Evolutionary conservation across 208 protist species (phyloP).

Genomic region (Acanthamoeba royreba): DNA sequence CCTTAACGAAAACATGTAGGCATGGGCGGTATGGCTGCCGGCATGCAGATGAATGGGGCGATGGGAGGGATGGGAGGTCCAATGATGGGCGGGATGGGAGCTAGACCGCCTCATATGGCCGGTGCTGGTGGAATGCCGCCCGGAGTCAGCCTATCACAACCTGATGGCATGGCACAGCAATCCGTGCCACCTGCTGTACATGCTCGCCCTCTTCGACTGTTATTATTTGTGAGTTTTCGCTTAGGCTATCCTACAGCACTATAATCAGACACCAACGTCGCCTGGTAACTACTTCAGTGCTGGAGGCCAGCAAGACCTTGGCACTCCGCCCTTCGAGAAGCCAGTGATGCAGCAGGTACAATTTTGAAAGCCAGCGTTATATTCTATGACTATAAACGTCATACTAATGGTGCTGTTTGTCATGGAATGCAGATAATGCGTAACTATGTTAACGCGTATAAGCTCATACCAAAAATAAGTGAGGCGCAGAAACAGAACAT

Average conservation of each 20-base stretch:
- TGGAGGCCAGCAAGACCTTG: neutral
- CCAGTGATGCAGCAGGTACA: neutral
- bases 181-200: too few species aligned
- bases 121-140: neutral
- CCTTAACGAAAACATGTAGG: too few species aligned
- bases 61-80: neutral
- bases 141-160: too few species aligned
- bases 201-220: neutral
- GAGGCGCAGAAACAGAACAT: neutral
- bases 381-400: too few species aligned
- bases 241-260: neutral
- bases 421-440: conserved; percentile 14
- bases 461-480: neutral
- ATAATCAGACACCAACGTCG: neutral
- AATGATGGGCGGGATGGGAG: neutral
- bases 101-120: neutral
- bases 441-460: conserved; percentile 2
- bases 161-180: neutral
- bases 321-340: neutral
- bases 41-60: neutral
- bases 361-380: too few species aligned
- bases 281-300: too few species aligned
- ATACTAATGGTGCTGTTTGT: too few species aligned
- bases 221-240: neutral
- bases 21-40: too few species aligned